A percentile compares a stretch with the other conserved stretches of the same genome.
Conservation (phyloP, 306 rosid species). For the Luffa aegyptiaca region DNA sequence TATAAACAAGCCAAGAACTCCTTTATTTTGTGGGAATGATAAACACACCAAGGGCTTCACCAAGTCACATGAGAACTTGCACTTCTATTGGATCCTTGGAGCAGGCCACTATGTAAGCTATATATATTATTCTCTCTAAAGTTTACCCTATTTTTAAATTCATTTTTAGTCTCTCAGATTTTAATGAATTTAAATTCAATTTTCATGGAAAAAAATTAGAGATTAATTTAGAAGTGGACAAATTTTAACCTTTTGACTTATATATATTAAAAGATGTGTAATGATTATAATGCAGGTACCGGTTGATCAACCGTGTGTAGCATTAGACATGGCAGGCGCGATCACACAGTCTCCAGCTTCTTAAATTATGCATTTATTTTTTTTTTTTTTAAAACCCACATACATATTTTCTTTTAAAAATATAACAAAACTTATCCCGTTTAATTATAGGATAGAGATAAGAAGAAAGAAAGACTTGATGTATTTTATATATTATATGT, state of each 20-base stretch:
- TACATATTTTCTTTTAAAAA: not conserved
- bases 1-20: constrained; percentile 38
- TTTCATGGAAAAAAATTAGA: not conserved
- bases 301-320: constrained; percentile 65
- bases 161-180: not conserved
- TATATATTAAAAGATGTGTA: not conserved
- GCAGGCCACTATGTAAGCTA: constrained; percentile 96
- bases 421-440: not conserved
- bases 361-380: not conserved
- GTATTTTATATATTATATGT: too few species aligned
- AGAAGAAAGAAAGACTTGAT: too few species aligned
- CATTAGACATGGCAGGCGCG: constrained; percentile 55
- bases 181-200: too few species aligned
- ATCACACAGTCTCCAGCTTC: constrained; percentile 64
- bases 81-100: constrained; percentile 90
- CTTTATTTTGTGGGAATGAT: constrained; percentile 43
- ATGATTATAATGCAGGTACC: constrained; percentile 50
- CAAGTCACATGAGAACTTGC: constrained; percentile 53
- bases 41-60: constrained; percentile 47
- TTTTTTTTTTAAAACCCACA: not conserved
- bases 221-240: not conserved
- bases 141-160: not conserved
- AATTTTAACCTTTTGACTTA: not conserved
- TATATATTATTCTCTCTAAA: not conserved
- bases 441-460: not conserved